Percentiles rank a stretch among this genome's conserved stretches.
Evolutionary conservation across 352 stramenopile species (phyloP).

Genomic region (Thraustochytrium striatum): DNA sequence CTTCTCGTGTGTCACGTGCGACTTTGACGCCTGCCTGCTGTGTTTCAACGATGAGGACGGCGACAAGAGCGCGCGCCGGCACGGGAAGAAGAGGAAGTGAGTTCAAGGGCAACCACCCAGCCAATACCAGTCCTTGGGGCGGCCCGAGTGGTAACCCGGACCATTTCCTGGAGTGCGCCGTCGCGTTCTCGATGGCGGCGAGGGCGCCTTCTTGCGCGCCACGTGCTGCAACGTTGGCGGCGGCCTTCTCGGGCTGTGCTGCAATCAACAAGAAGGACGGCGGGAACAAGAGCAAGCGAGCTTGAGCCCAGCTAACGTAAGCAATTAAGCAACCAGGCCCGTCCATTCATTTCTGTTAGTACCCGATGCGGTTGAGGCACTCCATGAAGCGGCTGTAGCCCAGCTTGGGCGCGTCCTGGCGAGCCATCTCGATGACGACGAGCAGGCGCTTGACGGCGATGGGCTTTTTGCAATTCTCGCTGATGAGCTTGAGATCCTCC

Average conservation of each 20-base stretch:
- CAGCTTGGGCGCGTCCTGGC: constrained; percentile 59
- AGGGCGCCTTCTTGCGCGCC: not conserved
- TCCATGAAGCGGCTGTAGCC: constrained; percentile 13
- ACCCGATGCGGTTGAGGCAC: constrained; percentile 29
- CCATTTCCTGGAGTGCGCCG: not conserved
- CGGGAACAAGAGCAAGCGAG: not conserved
- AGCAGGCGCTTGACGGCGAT: constrained; percentile 98
- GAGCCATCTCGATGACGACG: constrained; percentile 93
- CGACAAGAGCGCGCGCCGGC: no score
- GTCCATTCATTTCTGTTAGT: not conserved
- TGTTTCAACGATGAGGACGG: no score
- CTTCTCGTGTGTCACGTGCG: not conserved
- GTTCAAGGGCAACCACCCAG: no score
- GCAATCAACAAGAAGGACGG: not conserved
- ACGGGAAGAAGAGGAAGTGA: no score
- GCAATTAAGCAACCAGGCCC: not conserved
- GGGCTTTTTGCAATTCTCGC: constrained; percentile 65
- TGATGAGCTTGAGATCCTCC: constrained; percentile 27
- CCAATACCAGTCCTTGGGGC: no score
- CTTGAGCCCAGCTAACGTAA: not conserved
- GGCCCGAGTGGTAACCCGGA: no score
- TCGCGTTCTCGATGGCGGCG: not conserved
- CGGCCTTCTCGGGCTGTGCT: not conserved
- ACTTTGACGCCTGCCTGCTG: no score
- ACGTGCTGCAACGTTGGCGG: not conserved